A percentile compares a stretch with the other conserved stretches of the same genome.
These are phyloP conservation scores for Crithidia acanthocephali DNA, from an alignment of 208 protist genomes.

Conservation along the genomic window DNA sequence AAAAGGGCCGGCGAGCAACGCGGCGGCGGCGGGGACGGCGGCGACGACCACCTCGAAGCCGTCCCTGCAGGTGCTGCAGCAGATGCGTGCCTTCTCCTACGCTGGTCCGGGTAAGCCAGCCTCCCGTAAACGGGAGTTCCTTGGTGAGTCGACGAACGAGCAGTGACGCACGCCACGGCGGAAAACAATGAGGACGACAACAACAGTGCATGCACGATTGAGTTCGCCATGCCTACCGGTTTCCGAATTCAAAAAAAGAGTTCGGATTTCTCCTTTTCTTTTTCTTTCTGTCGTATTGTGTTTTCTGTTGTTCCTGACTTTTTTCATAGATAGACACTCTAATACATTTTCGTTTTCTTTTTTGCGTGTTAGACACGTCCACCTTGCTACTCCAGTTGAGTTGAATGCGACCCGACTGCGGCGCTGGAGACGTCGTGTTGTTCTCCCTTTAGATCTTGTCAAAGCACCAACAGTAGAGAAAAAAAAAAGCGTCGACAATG, in stretches of 20 bases:
- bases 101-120: slow-evolving; percentile 41
- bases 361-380: too few species aligned
- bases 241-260: too few species aligned
- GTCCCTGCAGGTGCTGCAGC: slow-evolving; percentile 37
- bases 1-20: neutral
- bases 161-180: slow-evolving; percentile 18
- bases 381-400: too few species aligned
- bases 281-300: too few species aligned
- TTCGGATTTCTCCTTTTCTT: too few species aligned
- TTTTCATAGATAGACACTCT: slow-evolving; percentile 10
- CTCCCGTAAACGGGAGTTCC: slow-evolving; percentile 65
- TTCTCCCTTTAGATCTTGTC: too few species aligned
- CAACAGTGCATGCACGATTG: too few species aligned
- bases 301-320: neutral
- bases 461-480: too few species aligned
- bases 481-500: too few species aligned
- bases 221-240: too few species aligned
- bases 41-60: neutral
- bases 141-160: slow-evolving; percentile 75
- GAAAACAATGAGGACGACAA: neutral
- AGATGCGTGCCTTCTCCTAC: slow-evolving; percentile 70
- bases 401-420: too few species aligned
- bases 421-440: too few species aligned
- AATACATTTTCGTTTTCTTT: slow-evolving; percentile 1
- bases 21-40: slow-evolving; percentile 6